Evolutionary conservation across 768 basidiomycete species (phyloP).

Genomic region (Mycena chlorophos): DNA sequence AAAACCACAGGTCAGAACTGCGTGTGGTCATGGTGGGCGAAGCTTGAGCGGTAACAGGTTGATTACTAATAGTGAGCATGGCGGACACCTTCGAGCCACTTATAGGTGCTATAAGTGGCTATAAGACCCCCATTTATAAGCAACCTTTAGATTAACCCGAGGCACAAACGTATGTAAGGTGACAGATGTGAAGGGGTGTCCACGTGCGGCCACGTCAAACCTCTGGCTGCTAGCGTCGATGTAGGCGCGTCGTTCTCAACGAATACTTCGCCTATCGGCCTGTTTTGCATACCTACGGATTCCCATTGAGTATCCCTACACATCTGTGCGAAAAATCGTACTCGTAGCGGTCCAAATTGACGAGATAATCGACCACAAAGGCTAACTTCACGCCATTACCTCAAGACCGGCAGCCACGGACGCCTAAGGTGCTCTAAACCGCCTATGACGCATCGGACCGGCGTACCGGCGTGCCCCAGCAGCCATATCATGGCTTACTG

Average conservation of each 20-base stretch:
- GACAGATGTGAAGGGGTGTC: neutral
- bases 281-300: neutral
- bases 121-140: too few relatives aligned
- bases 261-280: neutral
- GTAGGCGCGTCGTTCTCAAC: neutral
- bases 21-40: neutral
- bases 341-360: neutral
- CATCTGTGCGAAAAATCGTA: neutral
- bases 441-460: neutral
- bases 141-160: neutral
- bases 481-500: neutral
- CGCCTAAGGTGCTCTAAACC: neutral
- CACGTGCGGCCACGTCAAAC: neutral
- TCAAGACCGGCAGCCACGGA: neutral
- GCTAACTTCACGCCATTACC: neutral
- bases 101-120: too few relatives aligned
- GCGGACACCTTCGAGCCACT: too few relatives aligned
- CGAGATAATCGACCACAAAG: neutral
- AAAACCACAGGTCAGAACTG: constrained; percentile 26
- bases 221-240: neutral
- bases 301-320: neutral
- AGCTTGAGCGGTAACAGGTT: too few relatives aligned
- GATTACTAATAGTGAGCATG: too few relatives aligned
- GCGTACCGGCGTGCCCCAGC: neutral
- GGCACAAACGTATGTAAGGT: neutral